phyloP scores from a whole-genome alignment of 2,329 filamentous ascomycete species.

The Colletotrichum sp. region DNA sequence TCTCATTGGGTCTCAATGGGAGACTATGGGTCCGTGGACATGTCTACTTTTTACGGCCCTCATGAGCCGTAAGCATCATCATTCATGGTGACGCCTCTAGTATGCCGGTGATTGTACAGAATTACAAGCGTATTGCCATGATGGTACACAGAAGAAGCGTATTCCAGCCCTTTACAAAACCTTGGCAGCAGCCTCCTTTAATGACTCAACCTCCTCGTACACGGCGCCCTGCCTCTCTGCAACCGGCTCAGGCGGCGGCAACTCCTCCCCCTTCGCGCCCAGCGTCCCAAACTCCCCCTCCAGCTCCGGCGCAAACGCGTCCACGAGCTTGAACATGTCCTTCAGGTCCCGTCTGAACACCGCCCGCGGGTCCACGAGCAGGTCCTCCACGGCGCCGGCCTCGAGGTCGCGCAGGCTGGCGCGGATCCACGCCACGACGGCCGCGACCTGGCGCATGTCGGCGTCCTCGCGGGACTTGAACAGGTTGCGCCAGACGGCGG shows the following conservation, averaged over 20 bases:
- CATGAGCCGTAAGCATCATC: background rate
- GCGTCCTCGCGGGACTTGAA: constrained; percentile 72
- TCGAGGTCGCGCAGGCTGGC: constrained; percentile 53
- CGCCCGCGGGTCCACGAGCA: constrained; percentile 39
- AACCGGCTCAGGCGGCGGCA: background rate
- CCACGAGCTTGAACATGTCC: constrained; percentile 41
- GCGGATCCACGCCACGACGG: constrained; percentile 63
- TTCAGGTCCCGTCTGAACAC: constrained; percentile 49
- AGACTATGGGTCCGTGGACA: background rate
- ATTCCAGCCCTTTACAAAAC: background rate
- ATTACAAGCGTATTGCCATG: constrained; percentile 25
- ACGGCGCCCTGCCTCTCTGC: constrained; percentile 24
- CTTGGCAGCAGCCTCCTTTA: background rate
- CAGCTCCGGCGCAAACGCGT: constrained; percentile 33
- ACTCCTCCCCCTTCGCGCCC: constrained; percentile 25
- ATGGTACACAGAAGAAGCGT: background rate
- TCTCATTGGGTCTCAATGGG: background rate
- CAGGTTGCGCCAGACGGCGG: constrained; percentile 92
- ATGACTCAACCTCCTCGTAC: constrained; percentile 5
- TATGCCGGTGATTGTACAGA: constrained; percentile 23
- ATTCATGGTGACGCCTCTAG: background rate
- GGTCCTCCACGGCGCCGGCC: constrained; percentile 50
- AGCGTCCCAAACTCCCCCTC: constrained; percentile 42
- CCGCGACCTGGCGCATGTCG: constrained; percentile 55
- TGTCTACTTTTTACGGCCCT: background rate